Evolutionary conservation across 257 asterid species (phyloP), one percentile per base, ranked within the genome.

Genomic region (Verbascum thapsus): DNA sequence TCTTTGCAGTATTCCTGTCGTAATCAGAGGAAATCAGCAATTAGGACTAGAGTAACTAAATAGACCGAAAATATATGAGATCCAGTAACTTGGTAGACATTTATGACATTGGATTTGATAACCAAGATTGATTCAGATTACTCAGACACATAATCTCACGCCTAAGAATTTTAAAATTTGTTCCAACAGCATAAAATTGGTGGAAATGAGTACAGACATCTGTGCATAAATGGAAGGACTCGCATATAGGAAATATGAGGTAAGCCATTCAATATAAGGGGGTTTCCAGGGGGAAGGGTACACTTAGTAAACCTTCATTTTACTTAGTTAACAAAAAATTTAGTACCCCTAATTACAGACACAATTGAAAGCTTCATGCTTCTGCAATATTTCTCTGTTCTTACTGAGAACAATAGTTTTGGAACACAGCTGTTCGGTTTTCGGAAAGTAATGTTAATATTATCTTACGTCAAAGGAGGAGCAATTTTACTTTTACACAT

Each of bases 1-100:
- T 94, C 78, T 94, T 94, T 55, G 99, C 99, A 53, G 99, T 90
- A 68, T 77, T 90, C 88, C 99, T 87, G 92, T 52, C 5, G 32
- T 26, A 45, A 30, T 26, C 54, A 19, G 32, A 61, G 17, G 43
- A 23, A 47, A 35, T 7, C 19, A 64, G 32, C 44, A 58, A 61
- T 9, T 18, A 15, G 41, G 53, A 42, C 10, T 20, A 42, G 11
- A n/a, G n/a, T n/a, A n/a, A n/a, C n/a, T n/a, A n/a, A n/a, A 5
- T 18, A 67, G 34, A 42, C 47, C 5, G 44, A 32, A 35, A 34
- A 15, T 42, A n/a, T 42, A 72, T 9, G 18, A 43, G 38, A 38
- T 38, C 40, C 32, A 13, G 6, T 65, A 7, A 51, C 49, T 63
- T 16, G 3, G 38, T 60, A 63, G 3, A n/a, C 51, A 35, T 13